phyloP scores from a whole-genome alignment of 1,139 yeast species.

The Zygoascus meyerae region DNA sequence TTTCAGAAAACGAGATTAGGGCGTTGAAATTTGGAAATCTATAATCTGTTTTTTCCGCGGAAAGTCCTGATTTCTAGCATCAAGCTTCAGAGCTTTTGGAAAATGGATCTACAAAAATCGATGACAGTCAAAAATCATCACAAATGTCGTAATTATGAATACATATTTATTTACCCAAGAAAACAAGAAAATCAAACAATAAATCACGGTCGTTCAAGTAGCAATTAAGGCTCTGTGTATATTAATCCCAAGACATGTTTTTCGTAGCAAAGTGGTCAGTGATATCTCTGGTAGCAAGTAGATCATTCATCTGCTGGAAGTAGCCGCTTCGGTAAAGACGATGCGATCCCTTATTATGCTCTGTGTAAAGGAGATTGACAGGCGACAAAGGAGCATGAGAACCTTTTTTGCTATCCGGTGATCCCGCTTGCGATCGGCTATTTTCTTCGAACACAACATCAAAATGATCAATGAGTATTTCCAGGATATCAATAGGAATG shows the following conservation, averaged over 20 bases:
- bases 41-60: too few species aligned
- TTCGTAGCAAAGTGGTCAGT: conserved; percentile 6
- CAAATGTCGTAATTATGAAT: too few species aligned
- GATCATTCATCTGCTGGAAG: conserved; percentile 6
- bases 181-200: not conserved
- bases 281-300: not conserved
- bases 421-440: conserved; percentile 5
- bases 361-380: conserved; percentile 1
- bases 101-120: too few species aligned
- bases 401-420: not conserved
- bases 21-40: too few species aligned
- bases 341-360: not conserved
- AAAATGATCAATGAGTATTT: conserved; percentile 21
- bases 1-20: too few species aligned
- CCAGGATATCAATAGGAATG: conserved; percentile 24
- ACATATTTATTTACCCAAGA: conserved; percentile 4
- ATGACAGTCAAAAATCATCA: too few species aligned
- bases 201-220: not conserved
- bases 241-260: conserved; percentile 2
- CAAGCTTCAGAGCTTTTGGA: too few species aligned
- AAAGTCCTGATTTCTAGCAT: too few species aligned
- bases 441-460: conserved; percentile 22
- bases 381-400: conserved; percentile 2
- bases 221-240: not conserved
- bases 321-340: conserved; percentile 1